These are phyloP conservation scores for Aspergillus carbonarius DNA, from an alignment of 2,329 filamentous ascomycete species.

Conservation along the genomic window DNA sequence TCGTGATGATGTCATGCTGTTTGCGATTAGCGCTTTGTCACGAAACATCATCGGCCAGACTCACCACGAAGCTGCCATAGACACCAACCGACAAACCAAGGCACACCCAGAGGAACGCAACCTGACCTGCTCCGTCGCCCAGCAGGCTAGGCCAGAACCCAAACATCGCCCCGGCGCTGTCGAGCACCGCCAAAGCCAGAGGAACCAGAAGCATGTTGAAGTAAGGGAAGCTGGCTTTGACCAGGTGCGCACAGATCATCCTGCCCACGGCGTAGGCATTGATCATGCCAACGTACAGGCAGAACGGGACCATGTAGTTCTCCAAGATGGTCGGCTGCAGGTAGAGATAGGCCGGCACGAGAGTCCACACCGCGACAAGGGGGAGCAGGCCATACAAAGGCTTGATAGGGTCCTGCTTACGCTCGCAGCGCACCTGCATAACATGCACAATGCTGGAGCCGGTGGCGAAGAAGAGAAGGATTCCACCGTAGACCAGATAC, in stretches of 20 bases:
- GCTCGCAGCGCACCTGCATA: conserved; percentile 72
- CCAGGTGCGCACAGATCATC: conserved; percentile 93
- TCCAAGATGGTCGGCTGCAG: conserved; percentile 82
- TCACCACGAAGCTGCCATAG: conserved; percentile 91
- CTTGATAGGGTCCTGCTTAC: conserved; percentile 64
- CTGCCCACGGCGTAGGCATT: conserved; percentile 95
- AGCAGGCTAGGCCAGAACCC: conserved; percentile 71
- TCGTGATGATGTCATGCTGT: conserved; percentile 85
- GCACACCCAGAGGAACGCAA: conserved; percentile 86
- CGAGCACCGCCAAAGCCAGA: conserved; percentile 73
- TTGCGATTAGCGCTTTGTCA: not conserved
- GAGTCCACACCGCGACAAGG: conserved; percentile 73
- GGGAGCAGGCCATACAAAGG: conserved; percentile 80
- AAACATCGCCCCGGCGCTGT: conserved; percentile 72
- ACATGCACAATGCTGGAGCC: conserved; percentile 73
- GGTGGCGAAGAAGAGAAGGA: conserved; percentile 84
- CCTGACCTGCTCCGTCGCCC: conserved; percentile 77
- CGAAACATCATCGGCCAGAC: conserved; percentile 17
- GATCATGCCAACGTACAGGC: conserved; percentile 81
- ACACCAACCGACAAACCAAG: conserved; percentile 81
- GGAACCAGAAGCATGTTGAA: conserved; percentile 81
- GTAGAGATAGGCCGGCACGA: conserved; percentile 76
- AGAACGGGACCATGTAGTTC: conserved; percentile 83
- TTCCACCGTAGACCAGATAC: conserved; percentile 82
- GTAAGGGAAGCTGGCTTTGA: conserved; percentile 84